Conservation (phyloP, 257 asterid genomes). For the Craterostigma plantagineum region DNA sequence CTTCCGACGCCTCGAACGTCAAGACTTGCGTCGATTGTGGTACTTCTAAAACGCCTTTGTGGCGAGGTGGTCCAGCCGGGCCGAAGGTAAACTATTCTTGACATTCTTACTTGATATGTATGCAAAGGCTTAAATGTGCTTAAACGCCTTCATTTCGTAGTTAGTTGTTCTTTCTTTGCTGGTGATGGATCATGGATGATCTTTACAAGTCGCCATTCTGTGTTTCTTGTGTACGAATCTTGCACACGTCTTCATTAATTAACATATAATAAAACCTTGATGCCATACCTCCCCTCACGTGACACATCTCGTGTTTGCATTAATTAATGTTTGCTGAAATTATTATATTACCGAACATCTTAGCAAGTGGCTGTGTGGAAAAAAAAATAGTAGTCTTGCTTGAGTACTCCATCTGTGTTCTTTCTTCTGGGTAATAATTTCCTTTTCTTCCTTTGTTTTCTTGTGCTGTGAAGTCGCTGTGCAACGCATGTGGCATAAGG, state of each 20-base stretch:
- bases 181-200: too few species aligned
- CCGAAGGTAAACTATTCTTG: constrained; percentile 41
- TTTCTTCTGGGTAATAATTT: too few species aligned
- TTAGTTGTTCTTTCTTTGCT: neutral
- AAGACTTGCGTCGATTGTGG: constrained; percentile 90
- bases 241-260: too few species aligned
- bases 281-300: constrained; percentile 11
- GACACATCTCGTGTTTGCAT: constrained; percentile 5
- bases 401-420: constrained; percentile 7
- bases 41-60: constrained; percentile 79
- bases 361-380: neutral
- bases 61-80: constrained; percentile 99
- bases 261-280: too few species aligned
- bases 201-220: too few species aligned
- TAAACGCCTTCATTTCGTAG: neutral
- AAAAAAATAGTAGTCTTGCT: neutral
- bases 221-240: too few species aligned
- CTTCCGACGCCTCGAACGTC: constrained; percentile 35
- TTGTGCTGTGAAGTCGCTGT: constrained; percentile 41
- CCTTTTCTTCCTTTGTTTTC: neutral
- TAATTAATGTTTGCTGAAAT: neutral
- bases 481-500: constrained; percentile 95
- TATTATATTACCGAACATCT: neutral
- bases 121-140: neutral
- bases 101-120: neutral